Base-by-base conservation (phyloP, 2,329 filamentous ascomycete genomes). In the Aspergillus intermedius region DNA sequence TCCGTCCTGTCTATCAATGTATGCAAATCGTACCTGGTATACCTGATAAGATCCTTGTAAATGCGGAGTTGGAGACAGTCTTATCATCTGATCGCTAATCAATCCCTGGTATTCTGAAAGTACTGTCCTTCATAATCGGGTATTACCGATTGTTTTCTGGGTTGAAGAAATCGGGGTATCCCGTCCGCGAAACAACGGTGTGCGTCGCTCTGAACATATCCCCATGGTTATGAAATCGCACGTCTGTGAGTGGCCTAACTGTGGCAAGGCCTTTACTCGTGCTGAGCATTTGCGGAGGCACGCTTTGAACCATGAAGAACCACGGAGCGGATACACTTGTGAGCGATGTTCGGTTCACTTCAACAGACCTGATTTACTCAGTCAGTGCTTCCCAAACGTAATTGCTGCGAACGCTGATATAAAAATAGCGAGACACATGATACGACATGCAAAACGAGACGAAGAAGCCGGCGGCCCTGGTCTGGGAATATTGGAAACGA, bases 311-410 rank as follows among this genome's bases (percentile, higher is more conserved):
- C 80, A 82, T 56, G 68, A 70, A n/a, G 67, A 71, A 25, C 73
- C 74, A 0, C 75, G 77, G 40, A 74, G 74, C 34, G 60, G 59
- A 3, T 60, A 60, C 51, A 81, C 79, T 3, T 84, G 81, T 57
- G 64, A 74, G 44, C 68, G 81, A 56, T 85, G 82, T 53, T 74
- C 75, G 49, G 78, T 79, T 23, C 78, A 82, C 58, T 84, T 83
- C 62, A 79, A 80, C 57, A 73, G 81, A 41, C 77, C 75, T 22
- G 81, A 84, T 62, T 65, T 84, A 39, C 64, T 82, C 49, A 76
- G 79, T 78, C 67, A 65, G 72, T 49, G 23, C 12, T 42, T 45
- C 25, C 39, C 15, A 13, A 5, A 13, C 10, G 28, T 44, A 12
- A 42, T 9, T 4, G 5, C n/a, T 7, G 15, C 34, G 44, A 10